phyloP scores from a whole-genome alignment of 208 protist genomes.

The Angomonas deanei region DNA sequence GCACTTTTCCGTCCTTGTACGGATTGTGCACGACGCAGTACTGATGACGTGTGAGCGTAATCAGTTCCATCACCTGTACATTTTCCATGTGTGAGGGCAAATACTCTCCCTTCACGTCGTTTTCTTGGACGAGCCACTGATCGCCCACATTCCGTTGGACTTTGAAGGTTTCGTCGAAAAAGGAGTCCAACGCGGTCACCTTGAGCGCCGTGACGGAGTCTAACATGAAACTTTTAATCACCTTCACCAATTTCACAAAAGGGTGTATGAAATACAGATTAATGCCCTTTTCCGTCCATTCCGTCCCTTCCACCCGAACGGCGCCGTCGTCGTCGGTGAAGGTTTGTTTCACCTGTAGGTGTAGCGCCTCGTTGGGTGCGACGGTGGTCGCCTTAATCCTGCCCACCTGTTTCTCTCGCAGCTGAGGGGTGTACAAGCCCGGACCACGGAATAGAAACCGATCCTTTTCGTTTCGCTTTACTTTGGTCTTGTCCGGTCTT shows the following conservation, averaged over 20 bases:
- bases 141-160: slow-evolving; percentile 28
- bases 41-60: slow-evolving; percentile 12
- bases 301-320: slow-evolving; percentile 61
- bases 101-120: slow-evolving; percentile 22
- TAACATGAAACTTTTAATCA: slow-evolving; percentile 51
- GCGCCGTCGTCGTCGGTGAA: slow-evolving; percentile 18
- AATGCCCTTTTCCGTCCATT: slow-evolving; percentile 60
- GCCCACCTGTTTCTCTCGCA: slow-evolving; percentile 17
- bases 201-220: slow-evolving; percentile 71
- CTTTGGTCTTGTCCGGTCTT: background rate
- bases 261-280: slow-evolving; percentile 70
- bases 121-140: slow-evolving; percentile 79
- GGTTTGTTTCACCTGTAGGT: slow-evolving; percentile 16
- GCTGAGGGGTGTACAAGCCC: slow-evolving; percentile 28
- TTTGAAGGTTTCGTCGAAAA: slow-evolving; percentile 46
- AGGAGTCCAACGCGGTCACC: slow-evolving; percentile 62
- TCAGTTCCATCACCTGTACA: slow-evolving; percentile 16
- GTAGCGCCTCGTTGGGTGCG: slow-evolving; percentile 15
- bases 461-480: slow-evolving; percentile 8
- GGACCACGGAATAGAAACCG: slow-evolving; percentile 33
- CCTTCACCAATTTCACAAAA: slow-evolving; percentile 50
- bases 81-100: slow-evolving; percentile 59
- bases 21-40: slow-evolving; percentile 22
- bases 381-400: slow-evolving; percentile 8
- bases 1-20: slow-evolving; percentile 9